These are phyloP conservation scores for Metschnikowia henanensis DNA, from an alignment of 805 yeast species.

Conservation along the genomic window DNA sequence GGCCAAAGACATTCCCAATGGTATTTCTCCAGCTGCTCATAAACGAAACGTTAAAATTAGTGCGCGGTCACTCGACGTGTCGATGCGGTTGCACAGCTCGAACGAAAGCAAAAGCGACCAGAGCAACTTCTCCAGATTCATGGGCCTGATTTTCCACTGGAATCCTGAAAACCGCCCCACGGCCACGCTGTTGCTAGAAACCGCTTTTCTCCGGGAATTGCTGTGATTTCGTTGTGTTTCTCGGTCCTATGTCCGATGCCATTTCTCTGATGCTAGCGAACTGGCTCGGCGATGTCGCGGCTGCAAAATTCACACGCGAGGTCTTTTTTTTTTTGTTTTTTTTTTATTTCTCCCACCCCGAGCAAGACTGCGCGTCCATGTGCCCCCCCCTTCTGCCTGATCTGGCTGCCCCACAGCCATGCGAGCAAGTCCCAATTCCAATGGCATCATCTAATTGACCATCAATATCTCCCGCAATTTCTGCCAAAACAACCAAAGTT, in stretches of 20 bases:
- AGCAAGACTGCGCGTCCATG: too few relatives aligned
- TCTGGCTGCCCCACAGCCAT: too few relatives aligned
- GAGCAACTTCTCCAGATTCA: conserved; percentile 26
- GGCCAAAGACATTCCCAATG: not conserved
- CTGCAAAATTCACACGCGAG: not conserved
- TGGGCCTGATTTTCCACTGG: conserved; percentile 36
- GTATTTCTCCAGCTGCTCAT: conserved; percentile 6
- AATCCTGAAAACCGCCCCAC: conserved; percentile 23
- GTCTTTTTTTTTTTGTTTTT: too few relatives aligned
- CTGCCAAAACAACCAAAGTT: too few relatives aligned
- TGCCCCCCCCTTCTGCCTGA: not conserved
- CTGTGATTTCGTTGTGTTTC: too few relatives aligned
- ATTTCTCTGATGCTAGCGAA: too few relatives aligned
- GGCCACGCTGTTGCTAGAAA: conserved; percentile 10
- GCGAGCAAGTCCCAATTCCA: too few relatives aligned
- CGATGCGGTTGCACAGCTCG: conserved; percentile 22
- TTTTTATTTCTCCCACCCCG: too few relatives aligned
- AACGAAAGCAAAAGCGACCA: conserved; percentile 15
- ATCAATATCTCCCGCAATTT: too few relatives aligned
- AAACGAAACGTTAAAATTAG: conserved; percentile 28
- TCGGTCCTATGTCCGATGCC: too few relatives aligned
- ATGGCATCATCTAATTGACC: too few relatives aligned
- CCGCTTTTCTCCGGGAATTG: conserved; percentile 8
- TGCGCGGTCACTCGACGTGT: conserved; percentile 32
- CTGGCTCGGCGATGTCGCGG: too few relatives aligned